Conservation (phyloP, 83 land plant genomes). For the Picea abies region DNA sequence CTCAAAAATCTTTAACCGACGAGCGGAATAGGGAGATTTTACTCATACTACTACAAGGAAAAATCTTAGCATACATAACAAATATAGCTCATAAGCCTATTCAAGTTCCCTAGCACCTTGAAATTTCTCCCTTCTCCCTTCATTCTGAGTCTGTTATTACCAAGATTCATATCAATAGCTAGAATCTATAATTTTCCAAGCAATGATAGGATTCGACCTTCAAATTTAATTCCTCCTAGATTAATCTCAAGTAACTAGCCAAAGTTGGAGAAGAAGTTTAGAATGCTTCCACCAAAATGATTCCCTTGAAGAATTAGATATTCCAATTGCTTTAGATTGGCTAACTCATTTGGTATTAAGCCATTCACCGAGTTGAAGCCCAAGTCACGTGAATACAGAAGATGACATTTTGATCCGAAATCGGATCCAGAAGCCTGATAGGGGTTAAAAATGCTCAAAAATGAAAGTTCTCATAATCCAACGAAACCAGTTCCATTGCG, state of each 20-base stretch:
- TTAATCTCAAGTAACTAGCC: constrained; percentile 10
- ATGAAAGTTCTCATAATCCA: no score
- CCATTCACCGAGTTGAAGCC: constrained; percentile 54
- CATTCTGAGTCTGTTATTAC: constrained; percentile 28
- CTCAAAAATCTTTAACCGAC: no score
- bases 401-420: background rate
- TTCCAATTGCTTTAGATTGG: constrained; percentile 26
- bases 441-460: no score
- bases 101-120: constrained; percentile 35
- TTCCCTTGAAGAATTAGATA: constrained; percentile 54
- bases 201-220: constrained; percentile 44
- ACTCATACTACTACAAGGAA: no score
- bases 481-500: no score
- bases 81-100: constrained; percentile 15
- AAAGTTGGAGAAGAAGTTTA: constrained; percentile 32
- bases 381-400: constrained; percentile 38
- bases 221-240: constrained; percentile 26
- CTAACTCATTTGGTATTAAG: constrained; percentile 27
- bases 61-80: no score
- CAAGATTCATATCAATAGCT: constrained; percentile 37
- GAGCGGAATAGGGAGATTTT: no score
- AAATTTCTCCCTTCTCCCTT: constrained; percentile 27
- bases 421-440: no score
- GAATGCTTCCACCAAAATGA: constrained; percentile 61
- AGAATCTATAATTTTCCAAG: constrained; percentile 35